Evolutionary conservation across 139 green algal species (phyloP).

Genomic region (Zygnema circumcarinatum): DNA sequence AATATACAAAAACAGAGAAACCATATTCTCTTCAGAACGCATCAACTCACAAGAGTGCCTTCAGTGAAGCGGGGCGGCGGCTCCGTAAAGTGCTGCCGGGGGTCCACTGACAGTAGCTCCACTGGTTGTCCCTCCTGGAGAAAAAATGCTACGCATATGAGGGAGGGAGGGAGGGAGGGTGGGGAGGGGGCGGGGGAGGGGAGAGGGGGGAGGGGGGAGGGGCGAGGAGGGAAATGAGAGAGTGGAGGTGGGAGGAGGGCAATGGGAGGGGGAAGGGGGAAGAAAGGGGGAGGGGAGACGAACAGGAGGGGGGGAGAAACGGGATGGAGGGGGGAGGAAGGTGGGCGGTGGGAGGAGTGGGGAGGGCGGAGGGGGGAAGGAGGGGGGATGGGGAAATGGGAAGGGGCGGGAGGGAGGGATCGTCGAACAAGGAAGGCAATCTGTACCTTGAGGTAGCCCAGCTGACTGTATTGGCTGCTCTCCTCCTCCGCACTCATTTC

Average conservation of each 20-base stretch:
- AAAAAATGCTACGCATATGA: not conserved
- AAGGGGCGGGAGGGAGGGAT: not conserved
- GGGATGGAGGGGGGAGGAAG: not conserved
- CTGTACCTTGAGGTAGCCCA: too few relatives aligned
- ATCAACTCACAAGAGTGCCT: conserved; percentile 59
- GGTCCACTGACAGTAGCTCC: conserved; percentile 7
- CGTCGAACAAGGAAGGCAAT: not conserved
- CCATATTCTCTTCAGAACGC: conserved; percentile 1
- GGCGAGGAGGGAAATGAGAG: not conserved
- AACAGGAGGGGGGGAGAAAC: not conserved
- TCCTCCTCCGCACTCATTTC: too few relatives aligned
- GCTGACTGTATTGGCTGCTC: too few relatives aligned
- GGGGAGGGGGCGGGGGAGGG: not conserved
- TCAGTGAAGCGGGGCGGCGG: conserved; percentile 83
- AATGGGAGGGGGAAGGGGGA: not conserved
- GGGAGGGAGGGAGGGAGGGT: conserved; percentile 14
- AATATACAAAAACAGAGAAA: not conserved
- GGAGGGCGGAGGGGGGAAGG: not conserved
- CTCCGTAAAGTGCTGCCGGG: conserved; percentile 75
- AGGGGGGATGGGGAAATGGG: not conserved
- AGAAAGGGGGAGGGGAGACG: not conserved
- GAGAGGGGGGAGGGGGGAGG: not conserved
- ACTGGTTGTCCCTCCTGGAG: conserved; percentile 48
- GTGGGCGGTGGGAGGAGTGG: not conserved
- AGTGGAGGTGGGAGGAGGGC: not conserved